These are phyloP conservation scores for Craspedostauros australis DNA, from an alignment of 108 stramenopile species.

Conservation along the genomic window DNA sequence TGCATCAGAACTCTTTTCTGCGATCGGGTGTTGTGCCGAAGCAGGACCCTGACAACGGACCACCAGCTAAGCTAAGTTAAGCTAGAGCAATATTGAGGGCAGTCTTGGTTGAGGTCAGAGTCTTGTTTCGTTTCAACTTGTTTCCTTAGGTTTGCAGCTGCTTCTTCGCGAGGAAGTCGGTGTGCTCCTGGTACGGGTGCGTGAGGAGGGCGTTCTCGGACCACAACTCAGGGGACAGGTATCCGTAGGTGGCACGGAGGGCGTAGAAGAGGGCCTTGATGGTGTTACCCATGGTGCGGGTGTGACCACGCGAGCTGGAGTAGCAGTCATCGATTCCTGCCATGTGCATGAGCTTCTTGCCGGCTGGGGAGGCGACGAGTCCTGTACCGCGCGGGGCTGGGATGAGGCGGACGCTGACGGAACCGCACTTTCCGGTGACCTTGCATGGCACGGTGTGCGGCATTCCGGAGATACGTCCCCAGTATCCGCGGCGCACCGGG, in stretches of 20 bases:
- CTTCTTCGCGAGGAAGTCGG: constrained; percentile 98
- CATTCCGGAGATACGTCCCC: constrained; percentile 92
- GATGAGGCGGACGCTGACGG: constrained; percentile 98
- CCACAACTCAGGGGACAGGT: constrained; percentile 99
- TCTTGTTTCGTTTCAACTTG: neutral
- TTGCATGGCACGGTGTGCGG: constrained; percentile 99
- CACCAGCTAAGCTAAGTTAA: neutral
- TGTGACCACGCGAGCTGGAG: constrained; percentile 91
- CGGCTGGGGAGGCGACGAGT: constrained; percentile 96
- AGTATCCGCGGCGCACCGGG: constrained; percentile 99
- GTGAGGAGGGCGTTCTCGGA: constrained; percentile 79
- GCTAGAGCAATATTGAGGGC: neutral
- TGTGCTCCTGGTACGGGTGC: constrained; percentile 98
- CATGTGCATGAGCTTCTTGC: constrained; percentile 99
- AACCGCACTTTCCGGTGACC: constrained; percentile 99
- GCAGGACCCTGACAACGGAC: too few relatives aligned
- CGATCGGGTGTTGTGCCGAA: too few relatives aligned
- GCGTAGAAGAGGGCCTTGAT: constrained; percentile 99
- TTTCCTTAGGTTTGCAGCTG: too few relatives aligned
- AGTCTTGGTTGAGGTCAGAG: neutral
- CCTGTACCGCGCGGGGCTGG: constrained; percentile 99
- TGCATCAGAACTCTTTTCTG: too few relatives aligned
- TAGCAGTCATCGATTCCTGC: constrained; percentile 97
- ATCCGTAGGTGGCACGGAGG: constrained; percentile 96
- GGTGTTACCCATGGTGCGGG: constrained; percentile 99